A percentile compares a stretch with the other conserved stretches of the same genome.
Conservation (phyloP, 805 yeast species). For the Teunomyces funiuensis region DNA sequence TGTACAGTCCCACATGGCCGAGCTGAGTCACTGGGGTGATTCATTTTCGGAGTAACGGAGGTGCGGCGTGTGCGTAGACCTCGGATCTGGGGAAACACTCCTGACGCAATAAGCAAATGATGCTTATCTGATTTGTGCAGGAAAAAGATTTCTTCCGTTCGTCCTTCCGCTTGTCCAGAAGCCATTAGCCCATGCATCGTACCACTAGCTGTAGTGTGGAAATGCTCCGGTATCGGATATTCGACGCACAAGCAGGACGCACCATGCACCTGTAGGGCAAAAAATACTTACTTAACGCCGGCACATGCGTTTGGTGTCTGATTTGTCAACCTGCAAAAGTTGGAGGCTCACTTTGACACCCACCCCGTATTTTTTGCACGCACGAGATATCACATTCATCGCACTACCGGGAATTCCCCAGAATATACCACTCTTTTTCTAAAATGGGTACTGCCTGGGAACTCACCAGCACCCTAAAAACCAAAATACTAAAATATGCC, state of each 20-base stretch:
- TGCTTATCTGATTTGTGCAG: neutral
- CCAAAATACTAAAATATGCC: slow-evolving; percentile 64
- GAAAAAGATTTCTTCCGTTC: neutral
- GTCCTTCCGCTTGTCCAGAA: slow-evolving; percentile 5
- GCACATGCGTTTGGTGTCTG: neutral
- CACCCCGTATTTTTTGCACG: slow-evolving; percentile 5
- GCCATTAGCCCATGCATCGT: neutral
- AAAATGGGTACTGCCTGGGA: slow-evolving; percentile 50
- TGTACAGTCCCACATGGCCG: neutral
- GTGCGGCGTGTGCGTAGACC: neutral
- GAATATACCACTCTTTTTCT: slow-evolving; percentile 4
- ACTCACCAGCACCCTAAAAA: slow-evolving; percentile 48
- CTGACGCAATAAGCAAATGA: neutral
- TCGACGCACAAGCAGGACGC: neutral
- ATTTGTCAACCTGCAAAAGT: neutral
- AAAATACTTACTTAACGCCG: no score
- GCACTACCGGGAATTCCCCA: slow-evolving; percentile 1
- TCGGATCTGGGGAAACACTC: slow-evolving; percentile 4
- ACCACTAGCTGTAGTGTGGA: neutral
- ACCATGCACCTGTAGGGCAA: neutral
- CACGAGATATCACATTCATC: slow-evolving; percentile 1
- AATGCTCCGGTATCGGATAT: no score
- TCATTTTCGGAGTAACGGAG: slow-evolving; percentile 5
- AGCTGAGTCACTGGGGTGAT: slow-evolving; percentile 3
- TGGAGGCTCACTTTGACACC: no score